Evolutionary conservation across 805 yeast species (phyloP).

Genomic region (Pichia eremophila): DNA sequence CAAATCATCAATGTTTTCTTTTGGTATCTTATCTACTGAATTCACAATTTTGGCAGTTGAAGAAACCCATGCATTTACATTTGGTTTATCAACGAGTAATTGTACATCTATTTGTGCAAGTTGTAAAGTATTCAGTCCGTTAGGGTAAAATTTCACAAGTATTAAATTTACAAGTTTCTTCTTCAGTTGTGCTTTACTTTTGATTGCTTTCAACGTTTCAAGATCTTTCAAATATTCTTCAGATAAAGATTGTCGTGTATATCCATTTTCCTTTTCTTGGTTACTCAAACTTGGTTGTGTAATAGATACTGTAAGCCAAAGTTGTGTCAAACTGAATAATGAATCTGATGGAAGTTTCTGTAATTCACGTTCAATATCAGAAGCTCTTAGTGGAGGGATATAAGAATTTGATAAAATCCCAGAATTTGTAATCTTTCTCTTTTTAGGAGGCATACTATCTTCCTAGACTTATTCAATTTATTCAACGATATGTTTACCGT

Average conservation of each 20-base stretch:
- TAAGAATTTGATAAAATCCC: constrained; percentile 28
- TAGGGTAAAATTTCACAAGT: constrained; percentile 41
- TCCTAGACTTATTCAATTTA: too few relatives aligned
- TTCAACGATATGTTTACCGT: too few relatives aligned
- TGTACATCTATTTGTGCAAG: constrained; percentile 65
- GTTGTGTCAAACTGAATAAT: constrained; percentile 22
- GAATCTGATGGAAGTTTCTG: constrained; percentile 21
- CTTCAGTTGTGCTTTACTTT: constrained; percentile 13
- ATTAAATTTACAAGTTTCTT: constrained; percentile 34
- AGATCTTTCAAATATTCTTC: constrained; percentile 9
- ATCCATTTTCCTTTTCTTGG: constrained; percentile 13
- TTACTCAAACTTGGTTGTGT: constrained; percentile 22
- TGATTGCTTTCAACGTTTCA: constrained; percentile 5
- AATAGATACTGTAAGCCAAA: constrained; percentile 26
- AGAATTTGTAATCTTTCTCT: constrained; percentile 1
- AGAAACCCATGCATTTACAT: constrained; percentile 35
- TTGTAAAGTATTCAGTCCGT: constrained; percentile 55
- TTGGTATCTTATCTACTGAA: constrained; percentile 1
- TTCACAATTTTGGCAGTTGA: constrained; percentile 35
- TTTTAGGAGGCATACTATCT: not conserved
- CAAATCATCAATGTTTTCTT: constrained; percentile 7
- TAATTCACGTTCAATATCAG: constrained; percentile 18
- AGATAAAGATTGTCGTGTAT: constrained; percentile 13
- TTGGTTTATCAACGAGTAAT: constrained; percentile 49
- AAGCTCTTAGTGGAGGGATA: constrained; percentile 22